These are phyloP conservation scores for Cordyceps tenuipes DNA, from an alignment of 2,329 filamentous ascomycete species.

Conservation along the genomic window DNA sequence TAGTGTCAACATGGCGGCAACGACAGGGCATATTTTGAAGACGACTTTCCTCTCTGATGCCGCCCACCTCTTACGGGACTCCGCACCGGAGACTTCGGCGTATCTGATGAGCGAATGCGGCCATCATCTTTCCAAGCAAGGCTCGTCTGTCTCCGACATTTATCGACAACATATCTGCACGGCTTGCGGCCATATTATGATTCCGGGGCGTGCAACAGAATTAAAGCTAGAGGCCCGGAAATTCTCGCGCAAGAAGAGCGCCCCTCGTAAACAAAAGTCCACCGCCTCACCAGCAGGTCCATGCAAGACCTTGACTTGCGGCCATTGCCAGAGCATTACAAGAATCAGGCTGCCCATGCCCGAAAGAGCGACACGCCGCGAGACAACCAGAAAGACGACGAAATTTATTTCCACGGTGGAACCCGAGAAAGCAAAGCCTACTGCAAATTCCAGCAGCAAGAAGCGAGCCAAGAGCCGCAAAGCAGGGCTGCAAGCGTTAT, in stretches of 20 bases:
- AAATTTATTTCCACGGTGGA: background rate
- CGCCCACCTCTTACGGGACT: constrained; percentile 45
- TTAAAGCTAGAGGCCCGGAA: constrained; percentile 29
- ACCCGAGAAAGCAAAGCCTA: constrained; percentile 23
- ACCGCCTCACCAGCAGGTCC: constrained; percentile 14
- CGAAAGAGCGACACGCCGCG: constrained; percentile 20
- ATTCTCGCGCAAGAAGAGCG: background rate
- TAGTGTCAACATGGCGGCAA: constrained; percentile 13
- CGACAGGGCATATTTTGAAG: constrained; percentile 19
- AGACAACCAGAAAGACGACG: constrained; percentile 16
- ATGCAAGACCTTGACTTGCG: constrained; percentile 37
- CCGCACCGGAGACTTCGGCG: constrained; percentile 49
- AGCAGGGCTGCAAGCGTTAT: constrained; percentile 55
- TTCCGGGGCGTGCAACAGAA: constrained; percentile 38
- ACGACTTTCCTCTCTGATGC: constrained; percentile 47
- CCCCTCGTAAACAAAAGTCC: background rate
- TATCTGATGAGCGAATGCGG: constrained; percentile 49
- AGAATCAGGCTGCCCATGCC: constrained; percentile 32
- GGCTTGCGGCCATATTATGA: constrained; percentile 53
- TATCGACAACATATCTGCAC: constrained; percentile 48
- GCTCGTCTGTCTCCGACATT: constrained; percentile 35
- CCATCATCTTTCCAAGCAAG: constrained; percentile 39
- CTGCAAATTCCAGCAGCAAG: constrained; percentile 51
- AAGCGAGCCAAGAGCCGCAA: constrained; percentile 59
- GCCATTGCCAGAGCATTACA: constrained; percentile 36